Conservation (phyloP, 495 filamentous ascomycete genomes). For the Tuber indicum region DNA sequence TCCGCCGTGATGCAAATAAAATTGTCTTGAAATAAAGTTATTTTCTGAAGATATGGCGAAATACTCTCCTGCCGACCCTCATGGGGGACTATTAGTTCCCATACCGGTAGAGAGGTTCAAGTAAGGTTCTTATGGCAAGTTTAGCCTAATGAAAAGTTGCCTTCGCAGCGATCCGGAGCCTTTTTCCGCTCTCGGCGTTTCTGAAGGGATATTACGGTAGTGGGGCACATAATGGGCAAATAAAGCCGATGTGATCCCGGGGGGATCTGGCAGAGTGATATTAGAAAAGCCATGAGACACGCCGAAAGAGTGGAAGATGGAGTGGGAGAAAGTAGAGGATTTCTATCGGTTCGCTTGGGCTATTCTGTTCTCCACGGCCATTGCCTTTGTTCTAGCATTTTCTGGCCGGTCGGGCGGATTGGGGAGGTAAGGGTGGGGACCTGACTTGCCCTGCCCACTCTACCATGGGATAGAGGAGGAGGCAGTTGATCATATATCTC, state of each 20-base stretch:
- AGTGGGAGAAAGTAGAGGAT: background rate
- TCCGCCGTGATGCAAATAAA: background rate
- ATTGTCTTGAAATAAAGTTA: background rate
- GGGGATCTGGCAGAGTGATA: background rate
- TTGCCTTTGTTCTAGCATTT: background rate
- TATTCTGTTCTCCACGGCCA: background rate
- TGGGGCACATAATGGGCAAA: background rate
- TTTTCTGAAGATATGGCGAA: background rate
- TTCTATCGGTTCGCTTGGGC: background rate
- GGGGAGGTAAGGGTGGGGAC: too few species aligned
- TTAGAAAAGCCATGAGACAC: background rate
- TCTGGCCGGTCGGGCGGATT: too few species aligned
- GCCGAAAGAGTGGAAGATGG: background rate
- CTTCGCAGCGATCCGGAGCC: background rate
- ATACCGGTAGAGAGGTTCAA: background rate
- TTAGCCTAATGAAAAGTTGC: background rate
- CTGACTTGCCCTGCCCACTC: too few species aligned
- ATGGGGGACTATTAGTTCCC: background rate
- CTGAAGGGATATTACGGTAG: background rate
- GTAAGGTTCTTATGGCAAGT: background rate
- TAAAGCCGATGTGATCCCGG: background rate
- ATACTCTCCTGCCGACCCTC: background rate
- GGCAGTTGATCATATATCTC: too few species aligned
- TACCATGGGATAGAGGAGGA: too few species aligned
- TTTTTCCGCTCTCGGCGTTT: conserved; percentile 10